Evolutionary conservation across 768 basidiomycete species (phyloP), one percentile per base, ranked within the genome.

Genomic region (Tulasnella sp.): DNA sequence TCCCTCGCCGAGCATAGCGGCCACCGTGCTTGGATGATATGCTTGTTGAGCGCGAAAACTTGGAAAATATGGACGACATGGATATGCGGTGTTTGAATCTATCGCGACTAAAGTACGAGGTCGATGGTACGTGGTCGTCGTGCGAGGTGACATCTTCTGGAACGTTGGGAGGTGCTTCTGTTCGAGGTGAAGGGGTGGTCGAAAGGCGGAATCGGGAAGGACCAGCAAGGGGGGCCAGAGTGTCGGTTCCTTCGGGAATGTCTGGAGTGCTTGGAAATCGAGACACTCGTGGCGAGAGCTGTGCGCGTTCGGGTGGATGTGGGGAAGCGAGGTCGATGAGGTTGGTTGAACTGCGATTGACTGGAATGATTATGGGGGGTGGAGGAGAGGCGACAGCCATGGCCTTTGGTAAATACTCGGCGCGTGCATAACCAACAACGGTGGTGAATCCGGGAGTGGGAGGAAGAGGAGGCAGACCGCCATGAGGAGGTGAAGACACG

Each of bases 321-420:
- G 75, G 75, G 14, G 75, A 76, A 19, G 75, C 22, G 45, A 76
- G 75, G 31, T 76, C 75, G 40, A 76, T 76, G 25, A 76, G 75
- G 49, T 76, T 76, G 37, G 37, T 45, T 5, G 75, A 38, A 52
- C 67, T 40, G 19, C 40, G 49, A 1, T 71, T 54, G 39, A 40
- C 39, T 19, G 75, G 75, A 64, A 76, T 70, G 67, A 71, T 76
- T 36, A 76, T 68, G 29, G 73, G 73, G 4, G 75, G 37, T 2
- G 67, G 38, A 39, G 75, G 75, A 17, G 72, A 45, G 37, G 75
- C 25, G 39, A 54, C 25, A 22, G 69, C 75, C 3, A 40, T 67
- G 67, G 38, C 39, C 69, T 76, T 76, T 76, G 75, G 75, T 17
- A 76, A n/a, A 40, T 76, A 76, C 31, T 69, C 58, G 12, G 75